Evolutionary conservation across 2,329 filamentous ascomycete species (phyloP).

Genomic region (Colletotrichum sp.): DNA sequence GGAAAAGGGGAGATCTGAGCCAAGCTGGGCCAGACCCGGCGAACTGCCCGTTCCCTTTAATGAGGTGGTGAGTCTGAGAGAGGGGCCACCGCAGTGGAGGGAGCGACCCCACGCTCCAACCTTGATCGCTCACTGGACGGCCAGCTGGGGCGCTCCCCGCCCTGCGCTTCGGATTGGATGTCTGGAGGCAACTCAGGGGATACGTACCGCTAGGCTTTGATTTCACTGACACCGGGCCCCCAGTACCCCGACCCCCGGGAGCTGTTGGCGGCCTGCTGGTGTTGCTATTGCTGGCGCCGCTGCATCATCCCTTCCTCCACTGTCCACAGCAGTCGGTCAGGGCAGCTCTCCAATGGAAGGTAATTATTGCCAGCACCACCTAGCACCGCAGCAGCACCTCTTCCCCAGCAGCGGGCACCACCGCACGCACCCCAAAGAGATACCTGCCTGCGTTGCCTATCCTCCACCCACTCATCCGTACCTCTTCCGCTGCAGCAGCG

Average conservation of each 20-base stretch:
- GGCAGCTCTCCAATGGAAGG: neutral
- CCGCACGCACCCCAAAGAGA: neutral
- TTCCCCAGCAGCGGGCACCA: neutral
- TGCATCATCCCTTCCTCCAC: conserved; percentile 4
- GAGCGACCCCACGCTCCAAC: neutral
- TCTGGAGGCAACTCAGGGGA: neutral
- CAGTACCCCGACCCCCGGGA: neutral
- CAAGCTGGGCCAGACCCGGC: neutral
- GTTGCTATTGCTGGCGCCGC: neutral
- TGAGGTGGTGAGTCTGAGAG: neutral
- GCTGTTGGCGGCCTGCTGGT: neutral
- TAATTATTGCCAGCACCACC: neutral
- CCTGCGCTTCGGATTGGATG: neutral
- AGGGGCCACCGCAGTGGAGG: neutral
- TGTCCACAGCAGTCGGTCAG: neutral
- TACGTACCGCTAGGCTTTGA: conserved; percentile 1
- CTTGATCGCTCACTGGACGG: neutral
- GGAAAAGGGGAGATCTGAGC: neutral
- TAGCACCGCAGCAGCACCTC: neutral
- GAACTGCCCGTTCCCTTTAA: neutral
- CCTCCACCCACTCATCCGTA: too few species aligned
- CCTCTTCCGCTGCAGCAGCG: too few species aligned
- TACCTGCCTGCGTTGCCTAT: neutral
- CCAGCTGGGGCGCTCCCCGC: neutral
- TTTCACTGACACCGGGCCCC: neutral